These are phyloP conservation scores for Diaporthe citrichinensis DNA, from an alignment of 2,329 filamentous ascomycete genomes.

Conservation along the genomic window DNA sequence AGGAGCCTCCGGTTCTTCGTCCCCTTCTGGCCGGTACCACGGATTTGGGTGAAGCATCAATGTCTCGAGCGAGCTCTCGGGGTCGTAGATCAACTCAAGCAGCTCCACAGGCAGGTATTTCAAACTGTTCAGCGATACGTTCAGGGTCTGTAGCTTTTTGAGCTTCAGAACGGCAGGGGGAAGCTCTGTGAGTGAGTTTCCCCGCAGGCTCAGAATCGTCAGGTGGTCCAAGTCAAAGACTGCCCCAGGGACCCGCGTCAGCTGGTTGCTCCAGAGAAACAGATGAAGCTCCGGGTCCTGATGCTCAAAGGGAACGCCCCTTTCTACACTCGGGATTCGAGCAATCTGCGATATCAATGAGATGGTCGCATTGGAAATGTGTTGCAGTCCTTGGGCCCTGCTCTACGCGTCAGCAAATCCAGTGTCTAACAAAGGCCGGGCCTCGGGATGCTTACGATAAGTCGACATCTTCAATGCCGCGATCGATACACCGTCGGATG, in stretches of 20 bases:
- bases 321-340: conserved; percentile 66
- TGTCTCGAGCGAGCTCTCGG: conserved; percentile 59
- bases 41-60: conserved; percentile 75
- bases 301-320: conserved; percentile 71
- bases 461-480: conserved; percentile 72
- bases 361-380: conserved; percentile 70
- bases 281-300: conserved; percentile 72
- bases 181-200: conserved; percentile 73
- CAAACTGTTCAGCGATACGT: conserved; percentile 75
- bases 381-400: conserved; percentile 62
- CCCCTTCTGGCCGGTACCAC: conserved; percentile 58
- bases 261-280: conserved; percentile 71
- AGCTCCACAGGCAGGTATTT: conserved; percentile 74
- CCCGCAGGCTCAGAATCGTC: conserved; percentile 75
- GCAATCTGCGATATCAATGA: conserved; percentile 68
- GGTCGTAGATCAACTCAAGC: conserved; percentile 65
- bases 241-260: conserved; percentile 69
- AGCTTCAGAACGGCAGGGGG: conserved; percentile 72
- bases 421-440: background rate
- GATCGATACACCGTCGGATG: conserved; percentile 69
- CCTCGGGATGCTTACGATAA: conserved; percentile 63
- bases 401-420: conserved; percentile 10
- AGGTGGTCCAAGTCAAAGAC: conserved; percentile 74
- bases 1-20: conserved; percentile 38
- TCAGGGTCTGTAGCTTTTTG: conserved; percentile 71